Evolutionary conservation across 345 rosid species (phyloP), one percentile per base, ranked within the genome.

Genomic region (Excoecaria agallocha): DNA sequence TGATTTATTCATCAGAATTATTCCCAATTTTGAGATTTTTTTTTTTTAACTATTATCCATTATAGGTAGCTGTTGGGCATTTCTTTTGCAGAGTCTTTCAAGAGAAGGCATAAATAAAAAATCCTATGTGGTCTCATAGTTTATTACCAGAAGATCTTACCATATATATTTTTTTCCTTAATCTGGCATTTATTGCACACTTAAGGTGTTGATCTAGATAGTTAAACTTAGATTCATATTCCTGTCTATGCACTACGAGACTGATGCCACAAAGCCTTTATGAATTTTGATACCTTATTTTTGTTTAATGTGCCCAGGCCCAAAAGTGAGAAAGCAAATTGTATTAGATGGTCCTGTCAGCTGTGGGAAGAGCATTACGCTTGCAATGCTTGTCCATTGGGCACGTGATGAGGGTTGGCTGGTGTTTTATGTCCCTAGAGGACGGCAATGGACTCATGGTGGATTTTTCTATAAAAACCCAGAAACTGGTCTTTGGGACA

Each of bases 391-490:
- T 82, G 99, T 95, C 73, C 90, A 89, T 39, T 95, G 98, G 98
- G 99, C 99, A 79, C 94, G 98, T 61, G 89, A 93, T 11, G 93
- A 95, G 79, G 99, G 98, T 60, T 93, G 99, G 98, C 82, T 95
- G 37, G 97, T 95, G 74, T 84, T 95, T 13, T 95, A 95, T 90
- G 94, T 84, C 49, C 98, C 97, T 3, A 86, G 80, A 77, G 98
- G 94, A 61, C 80, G 94, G 60, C 90, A 90, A 61, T 95, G 99
- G 97, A 86, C 98, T 74, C 99, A 88, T 74, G 93, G 99, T 39
- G 99, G 96, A 19, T 93, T 82, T 78, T 91, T 86, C 78, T 90
- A 91, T 80, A 91, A 90, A 81, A 90, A 91, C 74, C 94, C 82
- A 8, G 82, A 85, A 58, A 90, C 97, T 22, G 96, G 93, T 73